A percentile compares a stretch with the other conserved stretches of the same genome.
phyloP scores from a whole-genome alignment of 2,329 filamentous ascomycete genomes.

The Claviceps lovelessii region DNA sequence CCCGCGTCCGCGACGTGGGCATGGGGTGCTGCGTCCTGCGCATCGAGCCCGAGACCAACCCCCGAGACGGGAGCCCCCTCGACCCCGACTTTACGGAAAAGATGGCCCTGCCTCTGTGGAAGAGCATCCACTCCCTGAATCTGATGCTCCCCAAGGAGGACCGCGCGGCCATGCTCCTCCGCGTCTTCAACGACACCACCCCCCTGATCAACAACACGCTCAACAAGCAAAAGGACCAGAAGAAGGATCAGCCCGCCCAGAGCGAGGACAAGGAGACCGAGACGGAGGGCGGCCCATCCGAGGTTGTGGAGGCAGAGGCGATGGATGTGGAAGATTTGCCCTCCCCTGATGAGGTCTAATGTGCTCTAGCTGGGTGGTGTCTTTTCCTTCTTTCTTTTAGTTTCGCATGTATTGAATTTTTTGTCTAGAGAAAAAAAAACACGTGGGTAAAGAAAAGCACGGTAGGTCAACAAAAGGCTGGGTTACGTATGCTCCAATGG shows the following conservation, averaged over 20 bases:
- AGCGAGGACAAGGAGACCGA: not conserved
- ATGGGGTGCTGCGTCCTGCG: slow-evolving; percentile 89
- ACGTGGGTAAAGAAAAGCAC: too few species aligned
- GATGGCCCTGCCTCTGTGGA: slow-evolving; percentile 87
- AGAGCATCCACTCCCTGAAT: slow-evolving; percentile 81
- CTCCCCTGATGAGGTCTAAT: slow-evolving; percentile 16
- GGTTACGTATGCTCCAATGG: too few species aligned
- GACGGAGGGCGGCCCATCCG: not conserved
- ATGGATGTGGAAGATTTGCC: slow-evolving; percentile 24
- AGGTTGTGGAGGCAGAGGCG: slow-evolving; percentile 12
- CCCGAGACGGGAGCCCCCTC: not conserved
- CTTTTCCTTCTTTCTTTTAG: too few species aligned
- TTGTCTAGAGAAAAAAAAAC: too few species aligned
- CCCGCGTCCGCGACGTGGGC: slow-evolving; percentile 60
- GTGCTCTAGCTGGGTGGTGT: too few species aligned
- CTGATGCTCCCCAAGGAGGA: slow-evolving; percentile 98
- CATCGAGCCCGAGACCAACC: slow-evolving; percentile 57
- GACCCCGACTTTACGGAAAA: slow-evolving; percentile 50
- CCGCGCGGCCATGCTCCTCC: slow-evolving; percentile 75
- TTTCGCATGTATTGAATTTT: too few species aligned
- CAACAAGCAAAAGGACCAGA: slow-evolving; percentile 29
- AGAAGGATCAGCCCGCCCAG: slow-evolving; percentile 4
- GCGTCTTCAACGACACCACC: slow-evolving; percentile 79
- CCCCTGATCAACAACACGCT: slow-evolving; percentile 61
- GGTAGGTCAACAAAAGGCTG: too few species aligned